Evolutionary conservation across 164 flowering plant species (phyloP).

Genomic region (Vitis rupestris): DNA sequence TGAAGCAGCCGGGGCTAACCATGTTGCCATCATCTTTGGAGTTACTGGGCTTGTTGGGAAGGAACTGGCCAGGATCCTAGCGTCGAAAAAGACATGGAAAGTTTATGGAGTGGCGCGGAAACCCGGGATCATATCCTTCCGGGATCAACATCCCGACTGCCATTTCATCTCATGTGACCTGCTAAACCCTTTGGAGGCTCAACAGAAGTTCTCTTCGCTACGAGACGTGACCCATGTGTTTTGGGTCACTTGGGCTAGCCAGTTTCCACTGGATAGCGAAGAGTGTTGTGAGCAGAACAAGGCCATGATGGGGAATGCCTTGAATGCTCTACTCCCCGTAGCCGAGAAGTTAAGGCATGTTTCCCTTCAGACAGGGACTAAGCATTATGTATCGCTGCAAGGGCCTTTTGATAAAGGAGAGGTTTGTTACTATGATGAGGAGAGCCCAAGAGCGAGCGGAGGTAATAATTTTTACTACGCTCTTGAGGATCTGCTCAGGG

Average conservation of each 20-base stretch:
- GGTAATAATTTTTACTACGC: conserved; percentile 61
- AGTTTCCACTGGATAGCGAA: conserved; percentile 44
- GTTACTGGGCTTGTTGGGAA: conserved; percentile 83
- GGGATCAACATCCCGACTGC: conserved; percentile 24
- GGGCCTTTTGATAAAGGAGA: conserved; percentile 16
- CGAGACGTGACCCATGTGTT: conserved; percentile 67
- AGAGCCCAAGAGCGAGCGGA: conserved; percentile 43
- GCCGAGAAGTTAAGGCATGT: conserved; percentile 57
- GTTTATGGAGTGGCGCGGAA: conserved; percentile 73
- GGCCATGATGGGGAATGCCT: conserved; percentile 68
- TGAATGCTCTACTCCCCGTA: conserved; percentile 52
- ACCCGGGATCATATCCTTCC: conserved; percentile 17
- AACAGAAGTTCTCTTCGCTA: conserved; percentile 45
- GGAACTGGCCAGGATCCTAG: conserved; percentile 55
- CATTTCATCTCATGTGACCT: conserved; percentile 80
- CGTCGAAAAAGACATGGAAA: conserved; percentile 45
- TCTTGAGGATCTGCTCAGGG: conserved; percentile 69
- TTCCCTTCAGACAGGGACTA: conserved; percentile 85
- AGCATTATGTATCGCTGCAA: conserved; percentile 60
- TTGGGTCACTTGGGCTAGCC: conserved; percentile 90
- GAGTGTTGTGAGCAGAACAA: conserved; percentile 66
- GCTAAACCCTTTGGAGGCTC: conserved; percentile 42
- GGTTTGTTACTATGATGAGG: conserved; percentile 43
- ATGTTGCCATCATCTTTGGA: conserved; percentile 74
- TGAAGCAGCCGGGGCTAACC: neutral